A percentile compares a stretch with the other conserved stretches of the same genome.
Conservation (phyloP, 179 eudicot species). For the Dionaea muscipula region DNA sequence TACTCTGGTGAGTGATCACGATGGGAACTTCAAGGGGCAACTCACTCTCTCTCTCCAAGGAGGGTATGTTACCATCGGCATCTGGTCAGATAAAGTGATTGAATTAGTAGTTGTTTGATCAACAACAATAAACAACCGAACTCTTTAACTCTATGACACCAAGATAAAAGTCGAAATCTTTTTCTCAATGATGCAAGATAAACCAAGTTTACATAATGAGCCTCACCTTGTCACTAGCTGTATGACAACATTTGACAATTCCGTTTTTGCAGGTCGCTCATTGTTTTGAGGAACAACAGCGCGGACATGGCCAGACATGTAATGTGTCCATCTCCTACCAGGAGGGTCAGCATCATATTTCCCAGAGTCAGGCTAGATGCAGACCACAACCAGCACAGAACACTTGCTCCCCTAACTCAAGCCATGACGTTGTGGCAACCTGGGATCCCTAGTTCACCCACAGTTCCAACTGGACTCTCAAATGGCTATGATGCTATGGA, state of each 20-base stretch:
- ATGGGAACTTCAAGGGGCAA: slow-evolving; percentile 75
- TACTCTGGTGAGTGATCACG: slow-evolving; percentile 46
- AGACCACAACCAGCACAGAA: slow-evolving; percentile 17
- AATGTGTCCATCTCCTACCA: slow-evolving; percentile 65
- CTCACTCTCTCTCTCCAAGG: slow-evolving; percentile 66
- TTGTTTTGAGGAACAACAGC: slow-evolving; percentile 90
- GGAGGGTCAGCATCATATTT: slow-evolving; percentile 68
- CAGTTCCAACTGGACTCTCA: slow-evolving; percentile 23
- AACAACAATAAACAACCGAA: not conserved
- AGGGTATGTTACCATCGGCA: slow-evolving; percentile 32
- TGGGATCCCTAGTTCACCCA: slow-evolving; percentile 20
- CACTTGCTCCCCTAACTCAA: slow-evolving; percentile 24
- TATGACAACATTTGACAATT: not conserved
- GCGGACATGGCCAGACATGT: slow-evolving; percentile 76
- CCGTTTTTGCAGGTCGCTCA: slow-evolving; percentile 44
- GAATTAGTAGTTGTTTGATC: not conserved
- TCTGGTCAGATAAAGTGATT: not conserved
- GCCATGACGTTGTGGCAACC: slow-evolving; percentile 74
- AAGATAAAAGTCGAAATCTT: not conserved
- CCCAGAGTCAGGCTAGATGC: slow-evolving; percentile 47
- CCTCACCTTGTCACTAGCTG: too few species aligned
- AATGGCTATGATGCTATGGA: slow-evolving; percentile 24
- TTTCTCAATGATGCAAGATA: not conserved
- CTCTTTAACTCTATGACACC: not conserved
- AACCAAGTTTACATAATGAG: too few species aligned